phyloP scores from a whole-genome alignment of 192 early-diverging fungal species.

The Umbelopsis sp. region DNA sequence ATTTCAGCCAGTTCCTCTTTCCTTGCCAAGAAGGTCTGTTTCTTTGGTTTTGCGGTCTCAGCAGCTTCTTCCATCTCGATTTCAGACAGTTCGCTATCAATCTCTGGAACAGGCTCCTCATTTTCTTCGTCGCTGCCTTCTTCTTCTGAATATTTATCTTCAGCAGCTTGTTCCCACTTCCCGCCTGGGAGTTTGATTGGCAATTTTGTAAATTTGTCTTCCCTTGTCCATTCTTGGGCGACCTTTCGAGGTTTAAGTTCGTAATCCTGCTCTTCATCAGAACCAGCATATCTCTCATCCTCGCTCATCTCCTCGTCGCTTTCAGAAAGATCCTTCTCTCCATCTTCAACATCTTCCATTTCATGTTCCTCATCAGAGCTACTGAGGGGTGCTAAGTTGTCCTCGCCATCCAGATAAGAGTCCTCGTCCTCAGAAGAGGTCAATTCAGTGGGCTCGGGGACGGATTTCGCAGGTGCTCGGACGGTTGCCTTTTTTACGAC shows the following conservation, averaged over 20 bases:
- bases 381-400: conserved; percentile 14
- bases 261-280: conserved; percentile 68
- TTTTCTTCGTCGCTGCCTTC: conserved; percentile 34
- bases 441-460: conserved; percentile 34
- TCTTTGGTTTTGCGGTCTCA: conserved; percentile 50
- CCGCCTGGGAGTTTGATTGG: conserved; percentile 73
- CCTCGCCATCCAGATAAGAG: conserved; percentile 43
- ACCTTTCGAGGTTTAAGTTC: conserved; percentile 57
- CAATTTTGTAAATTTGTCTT: conserved; percentile 58
- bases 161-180: conserved; percentile 46
- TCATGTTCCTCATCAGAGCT: conserved; percentile 15
- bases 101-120: conserved; percentile 24
- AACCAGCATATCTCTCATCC: conserved; percentile 25
- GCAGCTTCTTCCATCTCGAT: conserved; percentile 26
- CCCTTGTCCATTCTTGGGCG: conserved; percentile 54
- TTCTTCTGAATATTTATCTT: conserved; percentile 30
- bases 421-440: conserved; percentile 52
- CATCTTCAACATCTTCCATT: conserved; percentile 40
- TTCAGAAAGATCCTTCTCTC: conserved; percentile 21
- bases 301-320: conserved; percentile 29
- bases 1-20: conserved; percentile 83
- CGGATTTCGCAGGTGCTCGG: conserved; percentile 25
- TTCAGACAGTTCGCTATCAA: conserved; percentile 36
- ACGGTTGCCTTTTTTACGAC: conserved; percentile 42
- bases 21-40: conserved; percentile 59